phyloP scores from a whole-genome alignment of 805 yeast genomes.

The Pichia cephalocereana region DNA sequence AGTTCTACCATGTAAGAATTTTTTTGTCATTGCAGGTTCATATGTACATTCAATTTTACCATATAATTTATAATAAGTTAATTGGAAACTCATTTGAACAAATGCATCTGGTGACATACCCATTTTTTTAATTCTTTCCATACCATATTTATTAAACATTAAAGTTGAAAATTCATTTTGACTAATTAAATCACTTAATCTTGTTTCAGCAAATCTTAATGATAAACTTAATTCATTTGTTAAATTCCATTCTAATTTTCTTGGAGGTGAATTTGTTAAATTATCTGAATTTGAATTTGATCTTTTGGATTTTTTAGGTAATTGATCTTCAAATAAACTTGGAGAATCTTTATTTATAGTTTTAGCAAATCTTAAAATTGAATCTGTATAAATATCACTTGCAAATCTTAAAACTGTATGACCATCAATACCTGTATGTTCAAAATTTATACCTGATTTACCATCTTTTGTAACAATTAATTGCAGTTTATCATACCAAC shows the following conservation, averaged over 20 bases:
- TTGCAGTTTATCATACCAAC: conserved; percentile 89
- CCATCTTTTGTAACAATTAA: conserved; percentile 81
- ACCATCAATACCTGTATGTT: conserved; percentile 93
- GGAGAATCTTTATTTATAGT: conserved; percentile 72
- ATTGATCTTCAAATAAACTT: conserved; percentile 56
- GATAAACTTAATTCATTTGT: conserved; percentile 72
- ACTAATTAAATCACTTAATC: conserved; percentile 76
- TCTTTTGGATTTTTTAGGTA: conserved; percentile 19
- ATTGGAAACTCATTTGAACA: conserved; percentile 88
- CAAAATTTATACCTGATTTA: conserved; percentile 88
- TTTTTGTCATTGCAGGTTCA: conserved; percentile 95
- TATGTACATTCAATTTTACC: conserved; percentile 91
- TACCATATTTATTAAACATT: conserved; percentile 67
- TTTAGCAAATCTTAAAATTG: conserved; percentile 78
- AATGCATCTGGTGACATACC: conserved; percentile 92
- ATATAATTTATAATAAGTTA: conserved; percentile 83
- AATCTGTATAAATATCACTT: conserved; percentile 84
- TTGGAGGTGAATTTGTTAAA: conserved; percentile 38
- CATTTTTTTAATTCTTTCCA: conserved; percentile 69
- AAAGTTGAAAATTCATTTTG: conserved; percentile 82
- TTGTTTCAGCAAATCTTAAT: conserved; percentile 82
- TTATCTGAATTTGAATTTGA: conserved; percentile 36
- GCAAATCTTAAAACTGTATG: conserved; percentile 86
- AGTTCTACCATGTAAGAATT: conserved; percentile 81
- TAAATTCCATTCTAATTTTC: conserved; percentile 82